These are phyloP conservation scores for Sporothrix brunneoviolacea DNA, from an alignment of 2,329 filamentous ascomycete species.

Conservation along the genomic window DNA sequence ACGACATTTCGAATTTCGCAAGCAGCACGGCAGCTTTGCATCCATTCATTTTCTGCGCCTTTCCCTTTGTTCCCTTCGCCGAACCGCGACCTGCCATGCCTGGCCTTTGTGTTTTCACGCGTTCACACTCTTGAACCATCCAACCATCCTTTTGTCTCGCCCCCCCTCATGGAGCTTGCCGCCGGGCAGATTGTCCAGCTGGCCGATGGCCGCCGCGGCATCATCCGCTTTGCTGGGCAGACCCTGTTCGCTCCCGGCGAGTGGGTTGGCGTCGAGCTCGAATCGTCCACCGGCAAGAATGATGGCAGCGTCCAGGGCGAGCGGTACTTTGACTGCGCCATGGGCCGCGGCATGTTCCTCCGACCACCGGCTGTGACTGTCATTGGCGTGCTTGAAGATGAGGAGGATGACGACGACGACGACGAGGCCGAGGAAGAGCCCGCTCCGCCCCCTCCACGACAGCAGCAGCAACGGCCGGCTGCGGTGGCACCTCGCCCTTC, in stretches of 20 bases:
- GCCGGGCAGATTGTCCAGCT: conserved; percentile 72
- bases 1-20: not conserved
- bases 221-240: conserved; percentile 73
- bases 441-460: conserved; percentile 30
- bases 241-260: conserved; percentile 75
- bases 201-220: conserved; percentile 67
- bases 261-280: conserved; percentile 86
- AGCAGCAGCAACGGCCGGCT: not conserved
- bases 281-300: conserved; percentile 80
- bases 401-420: conserved; percentile 4
- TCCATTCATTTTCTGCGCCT: not conserved
- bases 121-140: conserved; percentile 6
- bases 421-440: conserved; percentile 27
- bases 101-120: not conserved
- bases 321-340: conserved; percentile 80
- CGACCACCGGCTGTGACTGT: conserved; percentile 62
- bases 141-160: not conserved
- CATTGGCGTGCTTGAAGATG: conserved; percentile 31
- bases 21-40: not conserved
- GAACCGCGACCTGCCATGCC: conserved; percentile 6
- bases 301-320: conserved; percentile 85
- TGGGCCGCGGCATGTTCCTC: conserved; percentile 77
- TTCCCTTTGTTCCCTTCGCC: not conserved
- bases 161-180: conserved; percentile 41
- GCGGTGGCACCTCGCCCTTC: conserved; percentile 6